Percentiles rank a stretch among this genome's conserved stretches.
These are phyloP conservation scores for Pulveroboletus ravenelii DNA, from an alignment of 768 basidiomycete genomes.

Conservation along the genomic window DNA sequence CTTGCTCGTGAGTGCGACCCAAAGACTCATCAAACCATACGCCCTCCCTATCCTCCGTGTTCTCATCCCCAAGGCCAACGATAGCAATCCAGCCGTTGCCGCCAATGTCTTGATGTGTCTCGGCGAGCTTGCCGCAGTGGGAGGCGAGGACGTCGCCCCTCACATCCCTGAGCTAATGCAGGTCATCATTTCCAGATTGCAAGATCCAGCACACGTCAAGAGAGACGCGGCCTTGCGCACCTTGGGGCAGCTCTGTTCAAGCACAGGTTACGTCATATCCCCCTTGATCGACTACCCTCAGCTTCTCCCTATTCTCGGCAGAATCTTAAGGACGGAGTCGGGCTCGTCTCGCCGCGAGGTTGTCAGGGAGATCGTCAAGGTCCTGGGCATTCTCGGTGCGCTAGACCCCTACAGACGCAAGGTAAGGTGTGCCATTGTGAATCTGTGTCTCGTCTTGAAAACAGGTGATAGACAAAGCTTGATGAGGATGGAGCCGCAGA, in stretches of 20 bases:
- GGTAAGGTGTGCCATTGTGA: slow-evolving; percentile 40
- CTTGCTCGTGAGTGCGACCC: slow-evolving; percentile 84
- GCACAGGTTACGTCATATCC: slow-evolving; percentile 90
- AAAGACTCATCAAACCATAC: slow-evolving; percentile 93
- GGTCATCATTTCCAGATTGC: slow-evolving; percentile 81
- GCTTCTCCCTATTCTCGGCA: slow-evolving; percentile 77
- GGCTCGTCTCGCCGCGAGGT: slow-evolving; percentile 79
- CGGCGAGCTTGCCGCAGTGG: slow-evolving; percentile 89
- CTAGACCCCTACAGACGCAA: slow-evolving; percentile 94
- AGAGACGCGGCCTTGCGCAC: slow-evolving; percentile 93
- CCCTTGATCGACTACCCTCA: slow-evolving; percentile 91
- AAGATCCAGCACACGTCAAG: slow-evolving; percentile 85
- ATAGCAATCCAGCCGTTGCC: slow-evolving; percentile 80
- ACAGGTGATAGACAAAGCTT: slow-evolving; percentile 43
- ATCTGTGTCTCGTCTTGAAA: slow-evolving; percentile 4
- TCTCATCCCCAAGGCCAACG: slow-evolving; percentile 83
- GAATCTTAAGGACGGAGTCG: slow-evolving; percentile 80
- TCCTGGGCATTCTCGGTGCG: slow-evolving; percentile 93
- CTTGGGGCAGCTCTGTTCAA: slow-evolving; percentile 91
- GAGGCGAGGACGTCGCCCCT: slow-evolving; percentile 83
- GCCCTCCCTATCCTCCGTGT: slow-evolving; percentile 92
- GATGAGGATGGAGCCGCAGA: slow-evolving; percentile 62
- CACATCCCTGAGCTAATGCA: slow-evolving; percentile 86
- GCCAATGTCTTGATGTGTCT: slow-evolving; percentile 92
- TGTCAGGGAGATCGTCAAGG: slow-evolving; percentile 90